A percentile compares a stretch with the other conserved stretches of the same genome.
Conservation (phyloP, 2,329 filamentous ascomycete species). For the Chrysosporium keratinophilum region DNA sequence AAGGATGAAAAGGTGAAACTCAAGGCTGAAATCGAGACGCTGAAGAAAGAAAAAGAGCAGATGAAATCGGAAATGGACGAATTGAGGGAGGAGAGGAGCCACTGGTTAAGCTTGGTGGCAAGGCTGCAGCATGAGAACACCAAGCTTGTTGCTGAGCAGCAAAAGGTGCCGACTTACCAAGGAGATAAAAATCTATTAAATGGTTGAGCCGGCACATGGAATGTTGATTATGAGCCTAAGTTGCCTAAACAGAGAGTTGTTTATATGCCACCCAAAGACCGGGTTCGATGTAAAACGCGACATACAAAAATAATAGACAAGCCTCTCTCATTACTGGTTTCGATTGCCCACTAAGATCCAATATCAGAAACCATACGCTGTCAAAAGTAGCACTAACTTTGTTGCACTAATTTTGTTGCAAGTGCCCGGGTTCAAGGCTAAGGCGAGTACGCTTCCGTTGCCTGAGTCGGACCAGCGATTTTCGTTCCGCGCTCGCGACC, state of each 20-base stretch:
- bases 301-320: background rate
- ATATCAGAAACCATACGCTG: background rate
- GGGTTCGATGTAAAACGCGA: background rate
- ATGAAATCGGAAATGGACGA: conserved; percentile 41
- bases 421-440: too few relatives aligned
- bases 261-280: background rate
- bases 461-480: too few relatives aligned
- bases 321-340: background rate
- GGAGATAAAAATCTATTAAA: background rate
- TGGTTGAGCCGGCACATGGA: background rate
- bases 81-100: conserved; percentile 40
- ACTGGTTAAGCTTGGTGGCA: conserved; percentile 43
- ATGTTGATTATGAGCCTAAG: background rate
- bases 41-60: conserved; percentile 39
- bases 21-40: conserved; percentile 36
- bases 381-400: too few relatives aligned
- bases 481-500: too few relatives aligned
- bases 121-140: conserved; percentile 51
- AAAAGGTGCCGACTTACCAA: background rate
- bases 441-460: too few relatives aligned
- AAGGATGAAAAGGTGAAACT: conserved; percentile 37
- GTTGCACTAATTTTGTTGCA: too few relatives aligned
- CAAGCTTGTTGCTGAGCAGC: conserved; percentile 26
- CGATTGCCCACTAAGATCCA: background rate
- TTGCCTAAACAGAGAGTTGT: background rate